Evolutionary conservation across 2,329 filamentous ascomycete species (phyloP).

Genomic region (Aspergillus viridinutans): DNA sequence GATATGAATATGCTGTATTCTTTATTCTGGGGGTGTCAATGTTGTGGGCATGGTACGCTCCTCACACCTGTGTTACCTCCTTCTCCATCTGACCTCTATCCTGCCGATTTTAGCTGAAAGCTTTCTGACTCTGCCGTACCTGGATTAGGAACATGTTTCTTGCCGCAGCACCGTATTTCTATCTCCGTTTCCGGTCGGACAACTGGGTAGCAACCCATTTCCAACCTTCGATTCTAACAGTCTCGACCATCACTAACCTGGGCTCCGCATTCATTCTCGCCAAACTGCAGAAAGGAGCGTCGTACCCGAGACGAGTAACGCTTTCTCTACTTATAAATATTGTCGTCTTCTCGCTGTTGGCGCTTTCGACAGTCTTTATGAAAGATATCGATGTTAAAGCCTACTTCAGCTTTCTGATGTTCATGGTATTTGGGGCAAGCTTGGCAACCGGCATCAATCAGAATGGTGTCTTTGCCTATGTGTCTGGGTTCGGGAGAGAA

Average conservation of each 20-base stretch:
- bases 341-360: constrained; percentile 70
- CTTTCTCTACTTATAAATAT: constrained; percentile 72
- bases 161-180: constrained; percentile 89
- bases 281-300: constrained; percentile 74
- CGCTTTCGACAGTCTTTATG: constrained; percentile 71
- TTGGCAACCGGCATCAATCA: constrained; percentile 81
- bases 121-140: constrained; percentile 1
- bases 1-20: constrained; percentile 82
- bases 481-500: constrained; percentile 73
- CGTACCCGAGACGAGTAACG: constrained; percentile 83
- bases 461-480: constrained; percentile 91
- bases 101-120: neutral
- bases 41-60: constrained; percentile 88
- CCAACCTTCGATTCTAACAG: constrained; percentile 81
- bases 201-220: constrained; percentile 74
- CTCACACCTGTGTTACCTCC: neutral
- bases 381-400: constrained; percentile 55
- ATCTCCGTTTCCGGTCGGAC: constrained; percentile 68
- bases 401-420: constrained; percentile 78
- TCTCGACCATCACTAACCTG: constrained; percentile 81
- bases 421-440: constrained; percentile 75
- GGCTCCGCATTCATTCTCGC: constrained; percentile 70
- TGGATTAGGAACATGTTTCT: constrained; percentile 92
- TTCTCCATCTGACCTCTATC: neutral
- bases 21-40: constrained; percentile 82